Evolutionary conservation across 768 basidiomycete genomes (phyloP).

Genomic region (Mycena polygramma): DNA sequence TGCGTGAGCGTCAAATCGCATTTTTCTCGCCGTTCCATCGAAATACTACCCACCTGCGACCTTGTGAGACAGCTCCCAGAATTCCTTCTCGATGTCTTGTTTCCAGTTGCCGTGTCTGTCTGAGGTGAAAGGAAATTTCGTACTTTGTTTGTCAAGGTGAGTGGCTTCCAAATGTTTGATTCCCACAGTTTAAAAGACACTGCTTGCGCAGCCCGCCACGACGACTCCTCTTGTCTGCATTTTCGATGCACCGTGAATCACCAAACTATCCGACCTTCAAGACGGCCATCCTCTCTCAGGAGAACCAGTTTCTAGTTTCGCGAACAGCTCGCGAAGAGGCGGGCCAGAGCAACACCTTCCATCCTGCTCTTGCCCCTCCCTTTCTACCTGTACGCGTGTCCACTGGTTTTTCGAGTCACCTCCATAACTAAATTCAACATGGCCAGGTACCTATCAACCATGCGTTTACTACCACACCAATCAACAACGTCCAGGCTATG

Average conservation of each 20-base stretch:
- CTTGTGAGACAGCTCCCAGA: too few relatives aligned
- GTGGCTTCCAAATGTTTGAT: constrained; percentile 1
- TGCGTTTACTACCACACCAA: too few relatives aligned
- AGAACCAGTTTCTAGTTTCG: not conserved
- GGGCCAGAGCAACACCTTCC: not conserved
- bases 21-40: too few relatives aligned
- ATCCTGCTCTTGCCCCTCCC: not conserved
- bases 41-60: too few relatives aligned
- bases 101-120: not conserved
- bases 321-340: not conserved
- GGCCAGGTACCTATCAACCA: not conserved
- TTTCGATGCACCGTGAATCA: not conserved
- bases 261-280: constrained; percentile 13
- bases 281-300: not conserved
- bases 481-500: not conserved
- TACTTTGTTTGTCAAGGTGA: constrained; percentile 5
- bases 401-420: not conserved
- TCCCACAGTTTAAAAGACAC: constrained; percentile 29
- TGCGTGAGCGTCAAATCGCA: too few relatives aligned
- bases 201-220: not conserved
- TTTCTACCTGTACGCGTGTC: not conserved
- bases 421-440: not conserved
- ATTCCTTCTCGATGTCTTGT: not conserved
- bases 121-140: not conserved
- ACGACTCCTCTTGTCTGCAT: not conserved